These are phyloP conservation scores for Elymus sibiricus DNA, from an alignment of 176 grass and related monocot species.

Conservation along the genomic window DNA sequence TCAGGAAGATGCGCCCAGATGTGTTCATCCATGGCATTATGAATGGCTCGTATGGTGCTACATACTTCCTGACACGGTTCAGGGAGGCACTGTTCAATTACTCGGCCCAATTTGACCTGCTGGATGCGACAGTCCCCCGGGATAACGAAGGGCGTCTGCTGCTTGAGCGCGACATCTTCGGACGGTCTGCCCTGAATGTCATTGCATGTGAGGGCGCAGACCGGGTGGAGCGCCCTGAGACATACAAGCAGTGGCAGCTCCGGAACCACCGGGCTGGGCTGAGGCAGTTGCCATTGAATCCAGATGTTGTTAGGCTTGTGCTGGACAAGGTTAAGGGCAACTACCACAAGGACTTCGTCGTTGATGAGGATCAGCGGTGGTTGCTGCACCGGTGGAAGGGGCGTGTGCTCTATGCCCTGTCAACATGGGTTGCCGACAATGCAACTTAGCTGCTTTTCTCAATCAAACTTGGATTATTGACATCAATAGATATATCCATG, in stretches of 20 bases:
- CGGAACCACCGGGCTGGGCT: slow-evolving; percentile 32
- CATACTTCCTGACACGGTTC: slow-evolving; percentile 37
- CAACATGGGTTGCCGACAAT: slow-evolving; percentile 33
- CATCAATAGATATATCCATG: not conserved
- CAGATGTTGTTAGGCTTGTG: slow-evolving; percentile 27
- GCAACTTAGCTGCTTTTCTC: not conserved
- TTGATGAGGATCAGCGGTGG: slow-evolving; percentile 41
- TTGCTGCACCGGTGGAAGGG: slow-evolving; percentile 45
- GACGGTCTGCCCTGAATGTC: slow-evolving; percentile 6
- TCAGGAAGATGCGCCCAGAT: slow-evolving; percentile 38
- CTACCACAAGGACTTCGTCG: slow-evolving; percentile 52
- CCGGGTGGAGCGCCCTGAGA: slow-evolving; percentile 45
- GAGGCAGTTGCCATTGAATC: slow-evolving; percentile 20
- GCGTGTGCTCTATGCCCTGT: slow-evolving; percentile 36
- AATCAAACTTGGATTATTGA: not conserved
- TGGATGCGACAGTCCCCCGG: slow-evolving; percentile 17
- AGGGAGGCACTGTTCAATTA: slow-evolving; percentile 25
- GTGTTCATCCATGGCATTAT: slow-evolving; percentile 50
- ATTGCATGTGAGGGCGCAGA: slow-evolving; percentile 42
- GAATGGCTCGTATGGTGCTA: slow-evolving; percentile 27
- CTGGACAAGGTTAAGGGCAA: slow-evolving; percentile 36
- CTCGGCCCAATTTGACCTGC: slow-evolving; percentile 21
- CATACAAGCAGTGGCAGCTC: slow-evolving; percentile 35
- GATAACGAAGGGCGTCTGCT: slow-evolving; percentile 9
- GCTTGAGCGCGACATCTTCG: slow-evolving; percentile 18